Evolutionary conservation across 768 basidiomycete genomes (phyloP), one percentile per base, ranked within the genome.

Genomic region (Hemileccinum rubropunctum): DNA sequence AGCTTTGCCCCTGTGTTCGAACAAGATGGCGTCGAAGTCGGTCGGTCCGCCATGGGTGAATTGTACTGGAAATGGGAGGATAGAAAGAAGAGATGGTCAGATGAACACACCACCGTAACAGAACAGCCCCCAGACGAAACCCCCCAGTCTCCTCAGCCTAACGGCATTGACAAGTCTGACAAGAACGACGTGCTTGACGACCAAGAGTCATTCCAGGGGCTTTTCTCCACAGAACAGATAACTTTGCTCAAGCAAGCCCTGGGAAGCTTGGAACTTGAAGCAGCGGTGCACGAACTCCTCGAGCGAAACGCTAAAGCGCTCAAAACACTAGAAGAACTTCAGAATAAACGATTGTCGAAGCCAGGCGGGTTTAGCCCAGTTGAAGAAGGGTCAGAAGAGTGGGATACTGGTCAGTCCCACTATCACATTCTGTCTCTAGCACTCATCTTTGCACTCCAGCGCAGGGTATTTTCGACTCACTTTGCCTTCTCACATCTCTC

Each of bases 1-100:
- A 84, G 79, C 60, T 92, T 92, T 67, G 89, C 90, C 0, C 90
- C 90, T 1, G 71, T 76, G 10, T 91, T 88, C 63, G 86, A 89
- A 51, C 85, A 88, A 55, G 84, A 88, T 51, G 83, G 83, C n/a
- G 77, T 80, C 42, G 80, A 88, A 58, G 69, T 91, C 6, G 88
- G 88, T 4, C 74, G 80, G 47, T 65, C 71, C 2, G 73, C 78
- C 44, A 73, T 91, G 48, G 83, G 80, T 13, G 79, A 87, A 62
- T 67, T 82, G 11, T 66, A 83, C 23, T 82, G 74, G 64, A 72
- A 72, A 52, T 75, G 76, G 54, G 75, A 79, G 37, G 71, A 76
- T 54, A 73, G 73, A 63, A 71, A 60, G 54, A 64, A 58, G 54
- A 44, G 47, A 68, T 56, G 66, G 62, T 32, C 57, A 47, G 50